A percentile compares a stretch with the other conserved stretches of the same genome.
These are phyloP conservation scores for Saccharomycopsis crataegensis DNA, from an alignment of 1,139 yeast species.

Conservation along the genomic window DNA sequence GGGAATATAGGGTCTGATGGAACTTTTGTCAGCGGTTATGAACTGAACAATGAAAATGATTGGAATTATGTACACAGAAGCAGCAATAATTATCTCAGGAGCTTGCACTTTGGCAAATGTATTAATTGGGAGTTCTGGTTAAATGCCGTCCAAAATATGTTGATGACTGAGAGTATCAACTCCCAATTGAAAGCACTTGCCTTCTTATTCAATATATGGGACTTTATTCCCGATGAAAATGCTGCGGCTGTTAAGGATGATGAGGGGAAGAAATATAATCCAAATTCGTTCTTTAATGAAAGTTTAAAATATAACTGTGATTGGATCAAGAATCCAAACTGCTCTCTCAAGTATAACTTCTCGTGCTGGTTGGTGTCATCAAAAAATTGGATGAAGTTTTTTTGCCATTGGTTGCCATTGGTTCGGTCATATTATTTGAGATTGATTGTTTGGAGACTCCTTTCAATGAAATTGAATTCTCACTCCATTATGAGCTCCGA, in stretches of 20 bases:
- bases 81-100: constrained; percentile 17
- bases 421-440: constrained; percentile 64
- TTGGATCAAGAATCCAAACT: constrained; percentile 35
- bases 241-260: background rate
- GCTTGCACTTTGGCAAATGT: constrained; percentile 23
- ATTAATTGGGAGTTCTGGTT: constrained; percentile 79
- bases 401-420: constrained; percentile 76
- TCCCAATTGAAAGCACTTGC: constrained; percentile 57
- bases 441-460: constrained; percentile 58
- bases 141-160: constrained; percentile 49
- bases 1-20: background rate
- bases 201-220: constrained; percentile 70
- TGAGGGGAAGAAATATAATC: background rate
- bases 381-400: constrained; percentile 44
- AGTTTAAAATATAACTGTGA: background rate
- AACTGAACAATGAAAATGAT: constrained; percentile 11
- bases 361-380: constrained; percentile 48
- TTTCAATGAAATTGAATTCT: background rate
- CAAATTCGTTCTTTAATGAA: background rate
- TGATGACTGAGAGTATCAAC: constrained; percentile 55
- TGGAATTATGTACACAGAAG: constrained; percentile 23
- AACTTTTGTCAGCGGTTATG: background rate
- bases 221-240: constrained; percentile 44
- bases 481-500: background rate
- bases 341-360: constrained; percentile 40